Base-by-base conservation (phyloP, 306 rosid species). In the Inga oerstediana region DNA sequence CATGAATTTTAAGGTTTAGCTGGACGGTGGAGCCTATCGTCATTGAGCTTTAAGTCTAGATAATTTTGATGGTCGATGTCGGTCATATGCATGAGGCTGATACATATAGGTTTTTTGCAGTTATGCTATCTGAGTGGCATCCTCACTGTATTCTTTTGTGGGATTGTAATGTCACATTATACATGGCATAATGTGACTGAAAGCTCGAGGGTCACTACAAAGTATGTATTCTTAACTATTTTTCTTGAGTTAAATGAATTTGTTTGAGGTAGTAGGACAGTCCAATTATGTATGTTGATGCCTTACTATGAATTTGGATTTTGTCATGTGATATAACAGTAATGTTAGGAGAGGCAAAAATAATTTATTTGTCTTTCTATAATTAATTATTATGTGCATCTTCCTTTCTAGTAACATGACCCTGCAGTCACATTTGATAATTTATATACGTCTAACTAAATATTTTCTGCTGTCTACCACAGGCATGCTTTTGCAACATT, bases 131-230 rank as follows among this genome's bases (percentile, higher is more conserved):
- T 96, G 82, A 96, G 99, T 87, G 98, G 98, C 87, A 85, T 96
- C 83, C 98, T 96, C 85, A 93, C 99, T 0, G 99, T 96, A 58
- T 96, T 96, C 97, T 96, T 96, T 83, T 96, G 98, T 80, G 99
- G 99, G 84, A 96, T 96, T 77, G 97, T 94, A 34, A 96, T 96
- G 99, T 96, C 99, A n/a, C 99, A 96, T 80, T 96, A 96, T 91
- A 92, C 98, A 13, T 96, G 98, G 98, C 98, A 96, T 82, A 94
- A 96, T 81, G 98, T 96, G 80, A 93, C 99, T 0, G 97, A 92
- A 86, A 90, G 98, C 80, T 96, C 98, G 80, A 92, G 98, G 89
- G 51, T 91, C 81, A 96, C 99, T 5, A 96, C 99, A 85, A 96
- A 96, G 99, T 96, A 89, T 41, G 93, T 69, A 59, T 84, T 83